Conservation (phyloP, 2,329 filamentous ascomycete species). For the Botrytis deweyae region DNA sequence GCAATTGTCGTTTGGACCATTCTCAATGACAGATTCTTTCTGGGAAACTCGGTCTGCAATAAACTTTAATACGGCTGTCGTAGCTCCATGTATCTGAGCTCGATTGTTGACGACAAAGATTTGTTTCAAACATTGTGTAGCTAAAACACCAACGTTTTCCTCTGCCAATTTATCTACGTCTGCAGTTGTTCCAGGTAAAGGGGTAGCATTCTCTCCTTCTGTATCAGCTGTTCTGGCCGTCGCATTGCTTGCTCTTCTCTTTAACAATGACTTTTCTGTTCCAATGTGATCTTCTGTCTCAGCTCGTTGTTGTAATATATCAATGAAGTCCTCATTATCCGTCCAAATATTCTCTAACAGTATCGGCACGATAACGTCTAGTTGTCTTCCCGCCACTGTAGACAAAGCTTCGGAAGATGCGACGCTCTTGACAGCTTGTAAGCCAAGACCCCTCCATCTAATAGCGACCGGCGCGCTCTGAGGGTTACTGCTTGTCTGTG, state of each 20-base stretch:
- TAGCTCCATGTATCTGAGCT: conserved; percentile 76
- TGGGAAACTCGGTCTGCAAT: conserved; percentile 60
- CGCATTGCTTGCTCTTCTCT: conserved; percentile 73
- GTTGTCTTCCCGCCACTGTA: conserved; percentile 71
- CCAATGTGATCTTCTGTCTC: conserved; percentile 68
- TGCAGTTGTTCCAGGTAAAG: conserved; percentile 75
- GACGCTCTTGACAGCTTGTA: conserved; percentile 78
- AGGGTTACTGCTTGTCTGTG: conserved; percentile 50
- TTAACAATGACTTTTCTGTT: conserved; percentile 56
- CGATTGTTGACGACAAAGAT: conserved; percentile 83
- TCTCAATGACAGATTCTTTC: conserved; percentile 53
- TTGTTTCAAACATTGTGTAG: conserved; percentile 80
- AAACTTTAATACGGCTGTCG: conserved; percentile 71
- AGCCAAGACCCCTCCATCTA: conserved; percentile 71
- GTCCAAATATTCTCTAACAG: conserved; percentile 85
- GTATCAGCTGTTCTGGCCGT: conserved; percentile 73
- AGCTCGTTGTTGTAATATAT: conserved; percentile 65
- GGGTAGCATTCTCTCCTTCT: conserved; percentile 62
- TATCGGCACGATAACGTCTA: conserved; percentile 77
- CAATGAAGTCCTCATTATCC: conserved; percentile 67
- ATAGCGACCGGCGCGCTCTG: conserved; percentile 72
- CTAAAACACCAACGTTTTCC: conserved; percentile 80
- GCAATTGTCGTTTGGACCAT: conserved; percentile 46
- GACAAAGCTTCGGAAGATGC: conserved; percentile 77
- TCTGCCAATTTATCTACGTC: conserved; percentile 90